These are phyloP conservation scores for Sugiyamaella pinicola DNA, from an alignment of 1,139 yeast genomes.

Conservation along the genomic window DNA sequence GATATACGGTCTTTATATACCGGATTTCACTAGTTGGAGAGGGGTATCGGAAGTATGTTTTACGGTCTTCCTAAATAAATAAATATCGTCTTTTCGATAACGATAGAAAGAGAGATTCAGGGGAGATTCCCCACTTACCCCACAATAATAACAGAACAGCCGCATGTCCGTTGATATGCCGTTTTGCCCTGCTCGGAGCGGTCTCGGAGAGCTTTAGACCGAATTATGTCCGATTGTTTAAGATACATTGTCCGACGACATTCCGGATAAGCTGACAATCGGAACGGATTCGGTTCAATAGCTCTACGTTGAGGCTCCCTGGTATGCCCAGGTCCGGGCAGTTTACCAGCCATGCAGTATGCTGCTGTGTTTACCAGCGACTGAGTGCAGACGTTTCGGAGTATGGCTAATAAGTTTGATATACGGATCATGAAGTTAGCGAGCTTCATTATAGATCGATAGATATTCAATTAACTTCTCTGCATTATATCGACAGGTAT, in stretches of 20 bases:
- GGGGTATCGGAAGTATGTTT: neutral
- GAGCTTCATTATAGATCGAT: no score
- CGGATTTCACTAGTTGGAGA: neutral
- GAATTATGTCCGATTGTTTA: neutral
- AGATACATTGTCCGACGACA: neutral
- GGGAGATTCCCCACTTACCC: constrained; percentile 4
- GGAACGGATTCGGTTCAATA: neutral
- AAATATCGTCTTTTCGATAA: neutral
- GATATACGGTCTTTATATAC: neutral
- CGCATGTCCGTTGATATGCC: neutral
- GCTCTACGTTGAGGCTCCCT: no score
- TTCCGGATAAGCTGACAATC: neutral
- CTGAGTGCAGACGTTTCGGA: no score
- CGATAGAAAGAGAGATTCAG: constrained; percentile 1
- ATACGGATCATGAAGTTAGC: no score
- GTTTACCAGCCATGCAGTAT: no score
- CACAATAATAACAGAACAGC: neutral
- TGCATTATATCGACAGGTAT: no score
- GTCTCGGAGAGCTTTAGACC: neutral
- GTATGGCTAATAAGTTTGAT: no score
- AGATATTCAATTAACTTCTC: no score
- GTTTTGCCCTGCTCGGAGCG: neutral
- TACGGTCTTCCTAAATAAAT: no score
- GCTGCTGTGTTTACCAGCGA: no score
- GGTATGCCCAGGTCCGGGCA: no score